These are phyloP conservation scores for Syzygium aromaticum DNA, from an alignment of 345 rosid species.

Conservation along the genomic window DNA sequence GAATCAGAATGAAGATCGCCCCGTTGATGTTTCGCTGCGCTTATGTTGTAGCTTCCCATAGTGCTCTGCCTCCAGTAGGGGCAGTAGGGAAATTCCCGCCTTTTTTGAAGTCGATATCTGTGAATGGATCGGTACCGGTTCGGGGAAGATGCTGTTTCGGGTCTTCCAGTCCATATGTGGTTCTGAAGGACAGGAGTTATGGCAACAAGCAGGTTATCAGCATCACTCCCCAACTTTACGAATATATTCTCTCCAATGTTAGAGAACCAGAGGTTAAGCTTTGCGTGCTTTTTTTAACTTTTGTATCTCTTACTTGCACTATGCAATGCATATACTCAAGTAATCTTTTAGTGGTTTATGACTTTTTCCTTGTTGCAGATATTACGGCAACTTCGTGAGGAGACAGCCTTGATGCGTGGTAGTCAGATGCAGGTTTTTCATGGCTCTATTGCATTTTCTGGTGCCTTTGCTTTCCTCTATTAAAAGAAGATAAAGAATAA, in stretches of 20 bases:
- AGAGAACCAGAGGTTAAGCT: constrained; percentile 61
- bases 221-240: constrained; percentile 69
- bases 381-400: constrained; percentile 73
- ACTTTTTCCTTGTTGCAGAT: constrained; percentile 33
- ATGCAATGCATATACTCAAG: background rate
- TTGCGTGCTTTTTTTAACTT: background rate
- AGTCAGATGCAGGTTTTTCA: constrained; percentile 81
- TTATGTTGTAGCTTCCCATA: background rate
- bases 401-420: constrained; percentile 68
- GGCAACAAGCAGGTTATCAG: constrained; percentile 70
- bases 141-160: background rate
- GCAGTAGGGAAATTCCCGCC: background rate
- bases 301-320: background rate
- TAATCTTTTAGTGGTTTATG: too few species aligned
- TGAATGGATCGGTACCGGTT: background rate
- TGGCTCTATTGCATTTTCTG: background rate
- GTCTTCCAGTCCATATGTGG: constrained; percentile 31
- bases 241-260: constrained; percentile 73
- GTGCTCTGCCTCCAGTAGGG: background rate
- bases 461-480: background rate
- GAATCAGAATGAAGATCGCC: background rate
- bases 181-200: constrained; percentile 58
- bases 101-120: background rate
- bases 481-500: background rate
- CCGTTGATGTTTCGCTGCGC: background rate